These are phyloP conservation scores for Hibiscus syriacus DNA, from an alignment of 345 rosid species.

Conservation along the genomic window DNA sequence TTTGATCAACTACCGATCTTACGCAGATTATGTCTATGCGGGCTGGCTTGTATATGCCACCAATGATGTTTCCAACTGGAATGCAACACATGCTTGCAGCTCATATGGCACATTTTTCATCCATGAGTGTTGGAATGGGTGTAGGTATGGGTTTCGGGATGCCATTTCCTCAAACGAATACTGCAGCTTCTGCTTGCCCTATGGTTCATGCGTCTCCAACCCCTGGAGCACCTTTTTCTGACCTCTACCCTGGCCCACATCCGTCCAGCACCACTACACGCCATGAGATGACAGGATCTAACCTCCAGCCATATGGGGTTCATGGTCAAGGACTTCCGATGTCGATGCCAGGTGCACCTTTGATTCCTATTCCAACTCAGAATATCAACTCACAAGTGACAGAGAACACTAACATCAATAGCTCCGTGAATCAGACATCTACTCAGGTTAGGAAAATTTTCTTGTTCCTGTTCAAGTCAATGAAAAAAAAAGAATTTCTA, in stretches of 20 bases:
- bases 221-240: conserved; percentile 49
- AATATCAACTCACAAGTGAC: conserved; percentile 26
- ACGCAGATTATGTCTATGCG: conserved; percentile 83
- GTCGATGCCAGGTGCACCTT: conserved; percentile 30
- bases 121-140: conserved; percentile 59
- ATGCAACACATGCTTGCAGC: conserved; percentile 61
- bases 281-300: conserved; percentile 36
- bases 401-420: conserved; percentile 27
- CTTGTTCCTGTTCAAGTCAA: neutral
- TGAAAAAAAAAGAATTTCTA: neutral
- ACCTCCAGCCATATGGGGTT: conserved; percentile 37
- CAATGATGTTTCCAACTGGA: conserved; percentile 63
- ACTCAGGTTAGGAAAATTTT: conserved; percentile 34
- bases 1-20: conserved; percentile 7
- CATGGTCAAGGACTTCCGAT: conserved; percentile 41
- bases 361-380: conserved; percentile 24
- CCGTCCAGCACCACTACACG: conserved; percentile 24
- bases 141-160: conserved; percentile 58
- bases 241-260: conserved; percentile 27
- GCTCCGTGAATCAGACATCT: conserved; percentile 26
- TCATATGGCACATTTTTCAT: conserved; percentile 42
- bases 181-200: conserved; percentile 34
- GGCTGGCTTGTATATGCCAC: conserved; percentile 66
- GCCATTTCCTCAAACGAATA: conserved; percentile 47
- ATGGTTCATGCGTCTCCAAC: conserved; percentile 40